These are phyloP conservation scores for Leccinum uliginosum DNA, from an alignment of 768 basidiomycete species.

Conservation along the genomic window DNA sequence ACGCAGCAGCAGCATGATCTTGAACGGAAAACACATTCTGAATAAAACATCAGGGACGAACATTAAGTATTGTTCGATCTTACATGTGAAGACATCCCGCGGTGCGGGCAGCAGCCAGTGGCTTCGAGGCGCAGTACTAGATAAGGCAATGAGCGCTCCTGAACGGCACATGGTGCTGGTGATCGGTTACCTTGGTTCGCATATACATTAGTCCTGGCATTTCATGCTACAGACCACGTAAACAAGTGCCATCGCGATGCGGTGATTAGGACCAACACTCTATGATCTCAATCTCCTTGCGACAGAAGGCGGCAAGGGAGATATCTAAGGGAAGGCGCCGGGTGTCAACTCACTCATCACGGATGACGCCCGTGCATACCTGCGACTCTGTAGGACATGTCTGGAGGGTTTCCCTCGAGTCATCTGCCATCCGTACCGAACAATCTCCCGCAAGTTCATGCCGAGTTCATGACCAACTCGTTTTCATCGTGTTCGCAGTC, in stretches of 20 bases:
- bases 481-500: not conserved
- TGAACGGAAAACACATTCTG: constrained; percentile 99
- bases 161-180: constrained; percentile 2
- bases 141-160: constrained; percentile 7
- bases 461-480: not conserved
- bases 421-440: not conserved
- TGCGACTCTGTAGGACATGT: constrained; percentile 88
- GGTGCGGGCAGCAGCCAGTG: constrained; percentile 91
- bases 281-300: constrained; percentile 99
- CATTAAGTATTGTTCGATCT: constrained; percentile 17
- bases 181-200: constrained; percentile 64
- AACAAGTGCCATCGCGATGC: constrained; percentile 12
- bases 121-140: constrained; percentile 75
- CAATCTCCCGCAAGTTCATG: not conserved
- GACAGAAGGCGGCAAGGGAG: constrained; percentile 98
- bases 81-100: constrained; percentile 98
- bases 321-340: too few relatives aligned
- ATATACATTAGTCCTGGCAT: constrained; percentile 97
- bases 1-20: constrained; percentile 98
- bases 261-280: constrained; percentile 58
- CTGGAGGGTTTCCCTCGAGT: constrained; percentile 2
- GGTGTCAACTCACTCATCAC: not conserved
- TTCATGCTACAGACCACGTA: constrained; percentile 56
- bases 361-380: constrained; percentile 39
- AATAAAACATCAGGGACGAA: constrained; percentile 4